These are phyloP conservation scores for Pseudevernia furfuracea DNA, from an alignment of 495 filamentous ascomycete species.

Conservation along the genomic window DNA sequence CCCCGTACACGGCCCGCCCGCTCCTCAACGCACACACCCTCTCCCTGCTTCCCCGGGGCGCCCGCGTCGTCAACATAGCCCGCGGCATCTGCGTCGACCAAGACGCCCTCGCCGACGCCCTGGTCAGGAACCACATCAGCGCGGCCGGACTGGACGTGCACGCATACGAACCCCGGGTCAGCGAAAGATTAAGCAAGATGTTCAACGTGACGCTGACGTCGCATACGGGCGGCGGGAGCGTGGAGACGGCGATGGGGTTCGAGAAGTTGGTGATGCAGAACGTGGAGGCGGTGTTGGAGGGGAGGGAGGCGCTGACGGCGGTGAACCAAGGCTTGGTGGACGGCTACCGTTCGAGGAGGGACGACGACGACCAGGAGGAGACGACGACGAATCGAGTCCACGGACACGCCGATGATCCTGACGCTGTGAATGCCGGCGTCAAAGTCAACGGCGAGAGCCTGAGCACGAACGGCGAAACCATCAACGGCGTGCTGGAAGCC, in stretches of 20 bases:
- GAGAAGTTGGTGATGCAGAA: slow-evolving; percentile 69
- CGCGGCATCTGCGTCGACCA: slow-evolving; percentile 64
- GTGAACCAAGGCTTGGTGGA: slow-evolving; percentile 46
- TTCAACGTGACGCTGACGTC: slow-evolving; percentile 53
- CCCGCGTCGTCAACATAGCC: slow-evolving; percentile 65
- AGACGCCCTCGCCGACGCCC: slow-evolving; percentile 54
- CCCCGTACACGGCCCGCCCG: slow-evolving; percentile 49
- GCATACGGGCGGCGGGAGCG: slow-evolving; percentile 64
- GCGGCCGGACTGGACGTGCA: slow-evolving; percentile 64
- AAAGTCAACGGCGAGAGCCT: not conserved
- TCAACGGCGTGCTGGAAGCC: not conserved
- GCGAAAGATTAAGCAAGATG: slow-evolving; percentile 42
- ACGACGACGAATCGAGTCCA: not conserved
- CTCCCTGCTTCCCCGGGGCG: slow-evolving; percentile 45
- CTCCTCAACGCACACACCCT: slow-evolving; percentile 49
- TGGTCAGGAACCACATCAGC: slow-evolving; percentile 46
- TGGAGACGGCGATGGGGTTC: slow-evolving; percentile 66
- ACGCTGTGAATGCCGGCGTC: no score
- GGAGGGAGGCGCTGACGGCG: slow-evolving; percentile 50
- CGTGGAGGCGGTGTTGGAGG: slow-evolving; percentile 51
- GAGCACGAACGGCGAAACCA: not conserved
- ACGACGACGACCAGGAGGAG: not conserved
- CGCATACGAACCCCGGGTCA: slow-evolving; percentile 48
- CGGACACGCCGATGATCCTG: not conserved
- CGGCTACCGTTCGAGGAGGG: not conserved